phyloP scores from a whole-genome alignment of 2,329 filamentous ascomycete genomes.

The Canariomyces notabilis region DNA sequence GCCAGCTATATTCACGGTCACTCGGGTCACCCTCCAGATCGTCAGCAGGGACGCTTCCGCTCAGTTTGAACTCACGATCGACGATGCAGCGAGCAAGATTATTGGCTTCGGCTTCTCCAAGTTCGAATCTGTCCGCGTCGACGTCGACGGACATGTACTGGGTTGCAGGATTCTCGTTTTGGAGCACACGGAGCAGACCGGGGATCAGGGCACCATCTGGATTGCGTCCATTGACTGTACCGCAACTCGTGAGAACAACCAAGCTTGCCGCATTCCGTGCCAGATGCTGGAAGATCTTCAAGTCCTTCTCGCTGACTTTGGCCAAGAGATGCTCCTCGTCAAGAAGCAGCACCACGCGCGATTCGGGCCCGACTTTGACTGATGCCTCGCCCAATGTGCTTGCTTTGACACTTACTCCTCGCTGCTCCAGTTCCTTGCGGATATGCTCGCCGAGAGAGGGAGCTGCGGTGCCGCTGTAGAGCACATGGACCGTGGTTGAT shows the following conservation, averaged over 20 bases:
- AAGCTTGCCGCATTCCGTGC: constrained; percentile 12
- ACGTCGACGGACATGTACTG: constrained; percentile 24
- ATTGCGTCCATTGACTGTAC: constrained; percentile 21
- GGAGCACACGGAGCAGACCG: constrained; percentile 25
- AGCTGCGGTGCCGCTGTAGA: not conserved
- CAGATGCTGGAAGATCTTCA: constrained; percentile 18
- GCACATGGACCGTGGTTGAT: not conserved
- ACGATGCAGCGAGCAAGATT: constrained; percentile 18
- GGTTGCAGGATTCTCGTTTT: constrained; percentile 24
- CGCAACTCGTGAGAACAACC: constrained; percentile 20
- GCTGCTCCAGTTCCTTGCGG: not conserved
- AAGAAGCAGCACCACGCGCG: not conserved
- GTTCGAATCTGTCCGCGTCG: constrained; percentile 13
- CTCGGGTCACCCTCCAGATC: not conserved
- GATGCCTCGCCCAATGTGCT: not conserved
- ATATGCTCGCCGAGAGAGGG: constrained; percentile 1
- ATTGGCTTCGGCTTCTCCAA: not conserved
- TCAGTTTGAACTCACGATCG: constrained; percentile 15
- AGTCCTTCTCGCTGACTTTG: constrained; percentile 2
- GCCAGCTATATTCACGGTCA: constrained; percentile 30
- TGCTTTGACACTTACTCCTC: not conserved
- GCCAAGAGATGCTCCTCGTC: constrained; percentile 1
- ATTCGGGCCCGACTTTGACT: not conserved
- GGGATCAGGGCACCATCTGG: constrained; percentile 22
- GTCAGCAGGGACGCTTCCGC: not conserved